Conservation (phyloP, 495 filamentous ascomycete species). For the Talaromyces trachyspermus region DNA sequence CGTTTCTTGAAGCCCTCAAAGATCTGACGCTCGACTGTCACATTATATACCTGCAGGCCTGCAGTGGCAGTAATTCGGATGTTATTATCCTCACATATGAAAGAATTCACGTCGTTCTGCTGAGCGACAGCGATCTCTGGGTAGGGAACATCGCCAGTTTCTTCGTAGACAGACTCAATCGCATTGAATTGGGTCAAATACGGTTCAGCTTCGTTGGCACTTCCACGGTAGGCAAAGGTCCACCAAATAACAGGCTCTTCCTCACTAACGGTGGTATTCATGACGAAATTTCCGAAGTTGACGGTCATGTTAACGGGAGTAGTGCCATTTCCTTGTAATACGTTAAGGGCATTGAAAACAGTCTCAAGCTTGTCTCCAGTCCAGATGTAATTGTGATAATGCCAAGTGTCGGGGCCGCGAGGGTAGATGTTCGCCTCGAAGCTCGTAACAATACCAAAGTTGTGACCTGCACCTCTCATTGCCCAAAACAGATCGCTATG, state of each 20-base stretch:
- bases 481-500: conserved; percentile 15
- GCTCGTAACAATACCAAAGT: conserved; percentile 15
- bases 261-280: not conserved
- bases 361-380: conserved; percentile 13
- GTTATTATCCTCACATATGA: not conserved
- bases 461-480: conserved; percentile 15
- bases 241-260: not conserved
- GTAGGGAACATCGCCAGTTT: not conserved
- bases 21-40: not conserved
- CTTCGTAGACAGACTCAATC: not conserved
- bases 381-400: conserved; percentile 5
- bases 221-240: not conserved
- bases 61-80: not conserved
- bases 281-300: not conserved
- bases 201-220: not conserved
- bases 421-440: conserved; percentile 10
- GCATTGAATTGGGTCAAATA: not conserved
- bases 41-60: not conserved
- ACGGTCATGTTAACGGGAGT: not conserved
- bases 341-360: conserved; percentile 17
- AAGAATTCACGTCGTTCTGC: not conserved
- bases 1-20: not conserved
- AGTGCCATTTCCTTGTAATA: conserved; percentile 13
- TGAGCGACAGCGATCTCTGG: not conserved
- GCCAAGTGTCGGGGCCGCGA: not conserved